phyloP scores from a whole-genome alignment of 2,329 filamentous ascomycete species.

The Tolypocladium guangdongense region DNA sequence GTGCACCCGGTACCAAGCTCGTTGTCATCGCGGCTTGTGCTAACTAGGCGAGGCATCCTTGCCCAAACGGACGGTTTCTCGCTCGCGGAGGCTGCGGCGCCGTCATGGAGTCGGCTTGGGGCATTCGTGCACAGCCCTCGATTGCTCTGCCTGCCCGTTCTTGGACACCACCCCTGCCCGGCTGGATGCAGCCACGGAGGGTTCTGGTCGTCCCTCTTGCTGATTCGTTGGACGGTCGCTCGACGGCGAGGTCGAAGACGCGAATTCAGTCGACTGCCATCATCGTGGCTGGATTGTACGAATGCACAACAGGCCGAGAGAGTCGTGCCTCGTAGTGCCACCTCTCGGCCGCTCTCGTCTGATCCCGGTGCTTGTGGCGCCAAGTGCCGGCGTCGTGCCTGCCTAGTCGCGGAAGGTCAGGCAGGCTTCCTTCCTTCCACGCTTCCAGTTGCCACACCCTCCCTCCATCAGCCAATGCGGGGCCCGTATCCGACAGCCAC shows the following conservation, averaged over 20 bases:
- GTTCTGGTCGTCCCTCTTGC: background rate
- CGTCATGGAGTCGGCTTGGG: background rate
- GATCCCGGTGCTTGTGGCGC: background rate
- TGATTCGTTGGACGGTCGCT: no score
- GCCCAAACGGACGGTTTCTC: background rate
- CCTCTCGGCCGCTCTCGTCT: background rate
- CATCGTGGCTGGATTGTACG: background rate
- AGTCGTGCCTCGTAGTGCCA: no score
- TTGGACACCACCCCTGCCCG: background rate
- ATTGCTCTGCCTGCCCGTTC: background rate
- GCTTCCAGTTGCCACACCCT: background rate
- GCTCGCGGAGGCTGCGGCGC: background rate
- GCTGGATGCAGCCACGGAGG: background rate
- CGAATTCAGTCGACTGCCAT: background rate
- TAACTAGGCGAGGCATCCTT: background rate
- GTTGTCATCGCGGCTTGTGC: background rate
- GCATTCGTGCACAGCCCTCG: background rate
- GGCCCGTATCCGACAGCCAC: background rate
- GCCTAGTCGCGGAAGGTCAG: background rate
- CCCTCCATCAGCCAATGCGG: background rate
- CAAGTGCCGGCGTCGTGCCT: background rate
- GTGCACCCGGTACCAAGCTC: no score
- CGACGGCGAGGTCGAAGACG: no score
- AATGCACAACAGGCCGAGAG: background rate
- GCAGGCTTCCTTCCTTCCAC: background rate